These are phyloP conservation scores for Auricularia sp. DNA, from an alignment of 768 basidiomycete species.

Conservation along the genomic window DNA sequence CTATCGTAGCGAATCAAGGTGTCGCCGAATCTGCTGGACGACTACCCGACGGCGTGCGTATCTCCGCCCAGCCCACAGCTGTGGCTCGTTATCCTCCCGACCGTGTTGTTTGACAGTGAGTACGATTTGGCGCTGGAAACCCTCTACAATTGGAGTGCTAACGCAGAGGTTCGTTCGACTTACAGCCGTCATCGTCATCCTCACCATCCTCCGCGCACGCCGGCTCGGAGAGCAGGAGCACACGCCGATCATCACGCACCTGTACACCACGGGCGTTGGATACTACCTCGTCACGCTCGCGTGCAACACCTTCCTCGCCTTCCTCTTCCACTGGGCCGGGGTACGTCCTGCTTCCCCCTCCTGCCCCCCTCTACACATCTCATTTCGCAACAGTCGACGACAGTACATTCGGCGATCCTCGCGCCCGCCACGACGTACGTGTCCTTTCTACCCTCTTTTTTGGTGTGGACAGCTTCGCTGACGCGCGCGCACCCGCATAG, in stretches of 20 bases:
- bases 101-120: not conserved
- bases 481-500: not conserved
- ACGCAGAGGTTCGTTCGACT: not conserved
- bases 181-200: not conserved
- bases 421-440: not conserved
- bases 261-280: not conserved
- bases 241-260: not conserved
- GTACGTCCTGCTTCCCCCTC: not conserved
- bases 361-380: not conserved
- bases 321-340: not conserved
- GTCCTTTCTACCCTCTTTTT: not conserved
- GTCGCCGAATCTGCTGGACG: not conserved
- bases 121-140: not conserved
- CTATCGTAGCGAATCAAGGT: not conserved
- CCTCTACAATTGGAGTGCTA: not conserved
- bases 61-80: not conserved
- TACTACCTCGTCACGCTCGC: not conserved
- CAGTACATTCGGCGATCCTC: not conserved
- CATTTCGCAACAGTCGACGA: not conserved
- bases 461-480: not conserved
- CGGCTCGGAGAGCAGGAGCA: not conserved
- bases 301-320: not conserved
- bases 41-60: not conserved
- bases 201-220: not conserved
- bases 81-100: not conserved